A percentile compares a stretch with the other conserved stretches of the same genome.
phyloP scores from a whole-genome alignment of 768 basidiomycete species.

The Boletus fagicola region DNA sequence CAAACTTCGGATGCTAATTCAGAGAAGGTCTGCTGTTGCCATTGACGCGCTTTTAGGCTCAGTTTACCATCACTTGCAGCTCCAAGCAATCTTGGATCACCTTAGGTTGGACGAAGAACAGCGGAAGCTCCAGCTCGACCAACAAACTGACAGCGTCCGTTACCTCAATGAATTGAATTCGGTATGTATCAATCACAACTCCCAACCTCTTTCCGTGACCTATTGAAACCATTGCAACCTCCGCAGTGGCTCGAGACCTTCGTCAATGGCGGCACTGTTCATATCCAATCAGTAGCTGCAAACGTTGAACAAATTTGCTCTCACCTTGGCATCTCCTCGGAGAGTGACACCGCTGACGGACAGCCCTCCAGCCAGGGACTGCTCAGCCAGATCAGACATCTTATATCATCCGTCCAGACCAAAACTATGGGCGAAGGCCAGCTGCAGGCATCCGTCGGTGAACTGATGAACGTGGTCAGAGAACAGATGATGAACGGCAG shows the following conservation, averaged over 20 bases:
- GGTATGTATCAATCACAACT: conserved; percentile 38
- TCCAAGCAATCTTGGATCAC: conserved; percentile 47
- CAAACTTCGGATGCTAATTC: conserved; percentile 6
- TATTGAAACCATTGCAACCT: background rate
- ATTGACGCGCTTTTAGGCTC: background rate
- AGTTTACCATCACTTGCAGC: conserved; percentile 20
- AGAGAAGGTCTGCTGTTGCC: conserved; percentile 20
- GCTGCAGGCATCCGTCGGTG: conserved; percentile 36
- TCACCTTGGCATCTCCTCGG: conserved; percentile 44
- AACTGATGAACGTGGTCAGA: conserved; percentile 39
- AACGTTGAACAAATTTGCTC: conserved; percentile 60
- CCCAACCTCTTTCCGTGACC: background rate
- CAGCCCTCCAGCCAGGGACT: conserved; percentile 25
- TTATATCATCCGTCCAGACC: conserved; percentile 35
- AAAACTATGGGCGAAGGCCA: conserved; percentile 32
- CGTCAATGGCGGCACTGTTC: conserved; percentile 71
- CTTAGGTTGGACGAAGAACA: conserved; percentile 49
- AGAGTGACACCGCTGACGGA: conserved; percentile 14
- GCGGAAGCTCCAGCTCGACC: conserved; percentile 50
- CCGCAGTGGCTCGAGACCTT: conserved; percentile 80
- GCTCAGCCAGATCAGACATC: conserved; percentile 35
- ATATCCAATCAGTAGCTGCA: conserved; percentile 60
- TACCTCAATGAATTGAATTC: conserved; percentile 77
- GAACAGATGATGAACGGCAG: conserved; percentile 39
- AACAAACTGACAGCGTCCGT: conserved; percentile 71